Percentiles rank a stretch among this genome's conserved stretches.
Evolutionary conservation across 2,329 filamentous ascomycete genomes (phyloP).

Genomic region (Hymenoscyphus occultus): DNA sequence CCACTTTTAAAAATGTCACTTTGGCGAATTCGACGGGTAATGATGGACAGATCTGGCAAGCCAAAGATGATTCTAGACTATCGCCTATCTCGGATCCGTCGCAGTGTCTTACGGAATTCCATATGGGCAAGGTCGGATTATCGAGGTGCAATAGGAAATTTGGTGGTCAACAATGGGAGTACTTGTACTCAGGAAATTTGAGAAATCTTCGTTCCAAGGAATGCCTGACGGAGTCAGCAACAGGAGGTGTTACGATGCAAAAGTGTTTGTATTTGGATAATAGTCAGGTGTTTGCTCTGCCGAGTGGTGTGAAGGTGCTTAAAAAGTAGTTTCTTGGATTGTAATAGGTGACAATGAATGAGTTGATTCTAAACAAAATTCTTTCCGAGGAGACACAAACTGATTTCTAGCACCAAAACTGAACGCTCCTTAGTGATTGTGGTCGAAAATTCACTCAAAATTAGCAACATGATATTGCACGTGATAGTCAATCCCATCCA

Average conservation of each 20-base stretch:
- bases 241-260: conserved; percentile 29
- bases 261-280: conserved; percentile 41
- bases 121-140: conserved; percentile 30
- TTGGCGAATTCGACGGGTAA: conserved; percentile 41
- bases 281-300: conserved; percentile 46
- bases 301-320: conserved; percentile 41
- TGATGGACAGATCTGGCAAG: conserved; percentile 45
- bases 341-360: too few relatives aligned
- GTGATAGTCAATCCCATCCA: background rate
- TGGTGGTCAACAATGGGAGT: conserved; percentile 42
- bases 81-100: conserved; percentile 38
- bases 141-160: conserved; percentile 37
- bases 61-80: conserved; percentile 37
- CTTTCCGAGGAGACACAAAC: background rate
- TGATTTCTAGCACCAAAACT: background rate
- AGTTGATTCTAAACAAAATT: too few relatives aligned
- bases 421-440: background rate
- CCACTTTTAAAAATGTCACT: conserved; percentile 23
- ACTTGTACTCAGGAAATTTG: conserved; percentile 44
- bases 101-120: conserved; percentile 42
- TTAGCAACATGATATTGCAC: background rate
- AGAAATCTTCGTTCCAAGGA: conserved; percentile 35
- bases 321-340: conserved; percentile 7
- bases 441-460: background rate
- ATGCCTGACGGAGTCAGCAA: conserved; percentile 42